phyloP scores from a whole-genome alignment of 306 rosid species.

The Carpinus fangiana region DNA sequence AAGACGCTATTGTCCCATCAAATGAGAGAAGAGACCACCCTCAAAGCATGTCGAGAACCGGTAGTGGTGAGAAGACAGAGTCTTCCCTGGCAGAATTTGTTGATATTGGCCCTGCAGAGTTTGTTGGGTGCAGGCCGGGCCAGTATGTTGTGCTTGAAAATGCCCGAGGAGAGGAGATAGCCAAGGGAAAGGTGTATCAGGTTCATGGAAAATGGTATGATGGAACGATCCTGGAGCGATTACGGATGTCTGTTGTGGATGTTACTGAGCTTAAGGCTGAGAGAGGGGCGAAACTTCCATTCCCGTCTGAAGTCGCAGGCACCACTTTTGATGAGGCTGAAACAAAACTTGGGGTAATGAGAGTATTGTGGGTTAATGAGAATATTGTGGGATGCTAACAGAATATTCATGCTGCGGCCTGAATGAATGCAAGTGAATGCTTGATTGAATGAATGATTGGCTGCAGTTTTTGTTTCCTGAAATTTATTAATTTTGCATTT shows the following conservation, averaged over 20 bases:
- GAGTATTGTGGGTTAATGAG: slow-evolving; percentile 76
- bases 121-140: slow-evolving; percentile 56
- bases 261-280: slow-evolving; percentile 61
- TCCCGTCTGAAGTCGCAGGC: slow-evolving; percentile 64
- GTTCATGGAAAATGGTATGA: slow-evolving; percentile 64
- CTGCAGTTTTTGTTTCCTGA: not conserved
- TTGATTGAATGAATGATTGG: slow-evolving; percentile 7
- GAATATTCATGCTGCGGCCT: slow-evolving; percentile 40
- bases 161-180: slow-evolving; percentile 56
- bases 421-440: slow-evolving; percentile 29
- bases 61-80: slow-evolving; percentile 32
- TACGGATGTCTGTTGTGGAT: slow-evolving; percentile 59
- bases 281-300: slow-evolving; percentile 53
- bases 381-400: slow-evolving; percentile 74
- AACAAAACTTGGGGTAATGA: slow-evolving; percentile 62
- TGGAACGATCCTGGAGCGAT: slow-evolving; percentile 64
- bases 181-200: slow-evolving; percentile 63
- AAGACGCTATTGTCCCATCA: slow-evolving; percentile 32
- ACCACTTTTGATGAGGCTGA: slow-evolving; percentile 72
- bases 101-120: slow-evolving; percentile 37
- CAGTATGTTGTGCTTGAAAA: slow-evolving; percentile 49
- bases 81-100: slow-evolving; percentile 37
- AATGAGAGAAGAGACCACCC: slow-evolving; percentile 53
- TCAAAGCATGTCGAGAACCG: slow-evolving; percentile 32
- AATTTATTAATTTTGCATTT: not conserved